Evolutionary conservation across 2,329 filamentous ascomycete species (phyloP), one percentile per base, ranked within the genome.

Genomic region (Chaetomiaceae sp.): DNA sequence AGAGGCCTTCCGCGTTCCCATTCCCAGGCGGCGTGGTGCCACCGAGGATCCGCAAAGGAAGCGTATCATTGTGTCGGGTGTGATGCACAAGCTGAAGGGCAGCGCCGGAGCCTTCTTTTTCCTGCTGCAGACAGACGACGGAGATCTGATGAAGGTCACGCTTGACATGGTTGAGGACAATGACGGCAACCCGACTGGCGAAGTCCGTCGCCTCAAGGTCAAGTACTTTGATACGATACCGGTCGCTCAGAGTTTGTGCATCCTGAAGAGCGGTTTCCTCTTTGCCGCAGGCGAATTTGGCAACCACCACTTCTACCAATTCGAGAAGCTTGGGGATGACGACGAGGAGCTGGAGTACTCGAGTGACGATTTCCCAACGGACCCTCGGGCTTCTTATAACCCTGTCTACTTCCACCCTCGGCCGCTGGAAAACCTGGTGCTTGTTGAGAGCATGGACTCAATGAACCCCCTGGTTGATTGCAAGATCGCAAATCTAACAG

Each of bases 141-240:
- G 94, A n/a, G 95, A 99, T 69, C 76, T 99, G 6, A 97, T 99
- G 79, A 97, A 97, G 69, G 81, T 97, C 45, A 96, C 87, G 0
- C 84, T 99, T 55, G 90, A 96, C 59, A 92, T 96, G 84, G 79
- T 85, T 9, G 86, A 91, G 61, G 89, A 95, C 62, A 81, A 86
- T 1, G 81, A 87, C 42, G 89, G 87, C 11, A 85, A 89, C 55
- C 76, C 85, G 1, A 92, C 88, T 0, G 87, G 87, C 27, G 89
- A 94, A 65, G 91, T 97, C 2, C 82, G 81, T 63, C 80, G 85
- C 54, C 75, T 99, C 53, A 94, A 90, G 69, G 89, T 99, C 71
- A 96, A 96, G 69, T 99, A 97, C 70, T 99, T 97, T 63, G 94
- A 99, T 64, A 99, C 94, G 0, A 87, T 96, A 3, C 92, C 95